A percentile compares a stretch with the other conserved stretches of the same genome.
Conservation (phyloP, 2,329 filamentous ascomycete species). For the Aureobasidium sp. region DNA sequence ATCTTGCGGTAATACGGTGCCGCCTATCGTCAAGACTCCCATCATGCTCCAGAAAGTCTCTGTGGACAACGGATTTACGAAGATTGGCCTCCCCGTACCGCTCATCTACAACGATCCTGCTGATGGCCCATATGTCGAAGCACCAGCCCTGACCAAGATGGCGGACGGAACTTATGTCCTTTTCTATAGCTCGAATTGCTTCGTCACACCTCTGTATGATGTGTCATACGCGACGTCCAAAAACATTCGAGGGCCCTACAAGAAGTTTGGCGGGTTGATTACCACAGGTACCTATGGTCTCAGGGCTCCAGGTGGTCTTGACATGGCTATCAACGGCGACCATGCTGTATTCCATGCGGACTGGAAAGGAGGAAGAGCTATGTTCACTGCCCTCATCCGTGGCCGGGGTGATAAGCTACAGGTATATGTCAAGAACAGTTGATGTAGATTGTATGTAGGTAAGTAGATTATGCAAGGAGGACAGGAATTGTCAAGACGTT, state of each 20-base stretch:
- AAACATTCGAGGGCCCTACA: conserved; percentile 19
- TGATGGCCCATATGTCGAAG: conserved; percentile 30
- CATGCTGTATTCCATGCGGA: conserved; percentile 29
- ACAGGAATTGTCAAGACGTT: too few relatives aligned
- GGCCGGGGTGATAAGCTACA: not conserved
- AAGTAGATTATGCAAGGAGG: too few relatives aligned
- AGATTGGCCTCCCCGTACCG: conserved; percentile 20
- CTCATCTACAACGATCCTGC: conserved; percentile 25
- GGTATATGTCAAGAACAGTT: conserved; percentile 1
- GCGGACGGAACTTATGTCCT: conserved; percentile 19
- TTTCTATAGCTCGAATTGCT: conserved; percentile 22
- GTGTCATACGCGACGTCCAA: conserved; percentile 20
- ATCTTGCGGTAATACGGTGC: conserved; percentile 18
- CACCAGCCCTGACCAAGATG: conserved; percentile 25
- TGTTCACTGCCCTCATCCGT: conserved; percentile 19
- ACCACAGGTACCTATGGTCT: conserved; percentile 24
- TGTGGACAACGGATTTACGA: conserved; percentile 21
- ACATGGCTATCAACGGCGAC: conserved; percentile 28
- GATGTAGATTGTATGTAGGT: not conserved
- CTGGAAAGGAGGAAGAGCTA: conserved; percentile 19
- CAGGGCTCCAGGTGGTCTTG: conserved; percentile 26
- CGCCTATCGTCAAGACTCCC: conserved; percentile 21
- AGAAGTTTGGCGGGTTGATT: conserved; percentile 25
- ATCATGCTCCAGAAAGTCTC: conserved; percentile 21
- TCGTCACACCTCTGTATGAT: conserved; percentile 18